Percentiles rank a stretch among this genome's conserved stretches.
phyloP scores from a whole-genome alignment of 2,329 filamentous ascomycete genomes.

The Cylindrodendrum hubeiense region DNA sequence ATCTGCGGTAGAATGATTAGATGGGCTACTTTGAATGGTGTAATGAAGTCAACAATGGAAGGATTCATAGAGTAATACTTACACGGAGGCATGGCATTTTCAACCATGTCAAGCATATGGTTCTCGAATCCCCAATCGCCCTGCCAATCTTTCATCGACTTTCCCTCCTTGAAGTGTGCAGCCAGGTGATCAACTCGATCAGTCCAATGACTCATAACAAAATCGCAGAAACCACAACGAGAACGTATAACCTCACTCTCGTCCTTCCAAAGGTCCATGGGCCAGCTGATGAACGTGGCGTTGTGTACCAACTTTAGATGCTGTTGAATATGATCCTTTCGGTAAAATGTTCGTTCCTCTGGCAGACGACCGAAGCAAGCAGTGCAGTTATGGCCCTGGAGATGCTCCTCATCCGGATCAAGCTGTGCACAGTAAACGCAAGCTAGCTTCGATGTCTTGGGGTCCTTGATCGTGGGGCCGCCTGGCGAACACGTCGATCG shows the following conservation, averaged over 20 bases:
- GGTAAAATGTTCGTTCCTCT: constrained; percentile 56
- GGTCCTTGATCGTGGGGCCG: constrained; percentile 51
- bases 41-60: no score
- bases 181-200: constrained; percentile 53
- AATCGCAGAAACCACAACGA: constrained; percentile 54
- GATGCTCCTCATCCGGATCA: constrained; percentile 47
- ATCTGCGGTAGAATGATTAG: constrained; percentile 34
- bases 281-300: constrained; percentile 54
- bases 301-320: constrained; percentile 54
- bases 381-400: constrained; percentile 48
- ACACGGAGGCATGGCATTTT: constrained; percentile 55
- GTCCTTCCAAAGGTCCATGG: constrained; percentile 56
- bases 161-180: constrained; percentile 53
- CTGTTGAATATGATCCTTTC: constrained; percentile 56
- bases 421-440: constrained; percentile 52
- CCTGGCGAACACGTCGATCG: constrained; percentile 56
- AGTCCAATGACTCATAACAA: constrained; percentile 50
- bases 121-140: constrained; percentile 55
- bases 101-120: constrained; percentile 50
- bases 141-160: constrained; percentile 54
- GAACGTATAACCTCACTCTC: constrained; percentile 43
- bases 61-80: constrained; percentile 6
- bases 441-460: constrained; percentile 51
- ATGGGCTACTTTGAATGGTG: no score
- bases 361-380: constrained; percentile 61